These are phyloP conservation scores for Leccinellum luteum DNA, from an alignment of 768 basidiomycete species.

Conservation along the genomic window DNA sequence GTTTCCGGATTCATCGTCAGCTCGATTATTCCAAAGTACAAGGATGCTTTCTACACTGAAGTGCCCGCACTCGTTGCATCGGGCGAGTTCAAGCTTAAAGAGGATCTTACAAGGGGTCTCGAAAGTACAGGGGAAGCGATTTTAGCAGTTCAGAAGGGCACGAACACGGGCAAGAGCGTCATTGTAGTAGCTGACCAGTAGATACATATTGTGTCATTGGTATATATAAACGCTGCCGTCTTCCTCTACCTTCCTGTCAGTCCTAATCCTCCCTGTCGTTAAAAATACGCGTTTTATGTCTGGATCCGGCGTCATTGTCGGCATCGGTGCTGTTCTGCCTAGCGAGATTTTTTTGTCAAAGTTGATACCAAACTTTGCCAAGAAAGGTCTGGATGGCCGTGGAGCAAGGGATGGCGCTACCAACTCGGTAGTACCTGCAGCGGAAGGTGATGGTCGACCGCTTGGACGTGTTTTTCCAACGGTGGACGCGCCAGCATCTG, in stretches of 20 bases:
- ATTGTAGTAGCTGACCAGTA: slow-evolving; percentile 13
- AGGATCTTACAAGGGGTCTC: slow-evolving; percentile 45
- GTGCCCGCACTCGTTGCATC: slow-evolving; percentile 41
- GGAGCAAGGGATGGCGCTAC: neutral
- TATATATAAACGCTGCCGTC: slow-evolving; percentile 25
- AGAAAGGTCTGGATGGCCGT: slow-evolving; percentile 12
- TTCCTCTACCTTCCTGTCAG: slow-evolving; percentile 11
- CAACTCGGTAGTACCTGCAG: neutral
- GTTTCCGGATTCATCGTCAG: slow-evolving; percentile 45
- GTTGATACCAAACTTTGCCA: slow-evolving; percentile 21
- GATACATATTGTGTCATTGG: neutral
- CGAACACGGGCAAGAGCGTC: slow-evolving; percentile 31
- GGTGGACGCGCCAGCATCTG: neutral
- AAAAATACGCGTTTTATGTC: slow-evolving; percentile 12
- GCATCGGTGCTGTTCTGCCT: slow-evolving; percentile 2
- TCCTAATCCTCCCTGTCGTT: slow-evolving; percentile 31
- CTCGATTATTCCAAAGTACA: slow-evolving; percentile 31
- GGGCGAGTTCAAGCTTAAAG: slow-evolving; percentile 47
- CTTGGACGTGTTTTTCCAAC: neutral
- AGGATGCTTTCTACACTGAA: slow-evolving; percentile 40
- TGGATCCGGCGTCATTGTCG: slow-evolving; percentile 8
- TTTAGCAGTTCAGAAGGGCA: slow-evolving; percentile 34
- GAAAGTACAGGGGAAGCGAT: slow-evolving; percentile 40
- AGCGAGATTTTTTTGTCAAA: slow-evolving; percentile 12
- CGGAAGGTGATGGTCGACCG: neutral